phyloP scores from a whole-genome alignment of 371 early-diverging fungal genomes.

The Rhizomucor miehei region DNA sequence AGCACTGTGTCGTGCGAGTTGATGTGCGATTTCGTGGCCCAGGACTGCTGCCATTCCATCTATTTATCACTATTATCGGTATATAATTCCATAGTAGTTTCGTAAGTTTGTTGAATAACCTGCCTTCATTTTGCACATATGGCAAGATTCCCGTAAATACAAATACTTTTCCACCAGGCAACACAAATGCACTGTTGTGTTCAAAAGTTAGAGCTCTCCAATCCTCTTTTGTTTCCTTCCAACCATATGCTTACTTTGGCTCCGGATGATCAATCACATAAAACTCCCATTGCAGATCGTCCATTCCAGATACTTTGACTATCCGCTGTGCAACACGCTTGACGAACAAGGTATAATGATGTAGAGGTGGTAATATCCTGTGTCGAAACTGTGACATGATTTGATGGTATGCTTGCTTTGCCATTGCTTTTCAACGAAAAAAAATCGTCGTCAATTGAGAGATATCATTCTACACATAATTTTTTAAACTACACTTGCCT shows the following conservation, averaged over 20 bases:
- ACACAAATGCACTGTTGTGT: conserved; percentile 78
- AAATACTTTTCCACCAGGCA: conserved; percentile 93
- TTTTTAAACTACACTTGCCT: conserved; percentile 16
- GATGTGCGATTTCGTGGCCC: conserved; percentile 89
- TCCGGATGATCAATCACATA: conserved; percentile 79
- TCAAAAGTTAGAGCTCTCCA: not conserved
- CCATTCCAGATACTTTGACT: conserved; percentile 68
- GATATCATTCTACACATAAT: not conserved
- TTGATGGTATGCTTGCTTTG: conserved; percentile 65
- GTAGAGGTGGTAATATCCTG: conserved; percentile 59
- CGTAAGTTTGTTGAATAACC: no score
- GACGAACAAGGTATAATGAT: conserved; percentile 61
- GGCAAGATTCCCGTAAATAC: conserved; percentile 87
- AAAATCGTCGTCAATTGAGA: not conserved
- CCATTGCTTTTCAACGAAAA: conserved; percentile 36
- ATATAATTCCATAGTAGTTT: not conserved
- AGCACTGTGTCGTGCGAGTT: conserved; percentile 78
- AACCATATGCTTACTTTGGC: conserved; percentile 52
- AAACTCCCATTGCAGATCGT: conserved; percentile 71
- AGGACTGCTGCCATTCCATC: conserved; percentile 92
- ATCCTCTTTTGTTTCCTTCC: not conserved
- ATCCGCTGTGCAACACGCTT: conserved; percentile 62
- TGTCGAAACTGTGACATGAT: conserved; percentile 61
- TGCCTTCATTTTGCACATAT: conserved; percentile 70
- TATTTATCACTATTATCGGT: conserved; percentile 4